These are phyloP conservation scores for Pelargonium myrrhifolium DNA, from an alignment of 441 rosid genomes.

Conservation along the genomic window DNA sequence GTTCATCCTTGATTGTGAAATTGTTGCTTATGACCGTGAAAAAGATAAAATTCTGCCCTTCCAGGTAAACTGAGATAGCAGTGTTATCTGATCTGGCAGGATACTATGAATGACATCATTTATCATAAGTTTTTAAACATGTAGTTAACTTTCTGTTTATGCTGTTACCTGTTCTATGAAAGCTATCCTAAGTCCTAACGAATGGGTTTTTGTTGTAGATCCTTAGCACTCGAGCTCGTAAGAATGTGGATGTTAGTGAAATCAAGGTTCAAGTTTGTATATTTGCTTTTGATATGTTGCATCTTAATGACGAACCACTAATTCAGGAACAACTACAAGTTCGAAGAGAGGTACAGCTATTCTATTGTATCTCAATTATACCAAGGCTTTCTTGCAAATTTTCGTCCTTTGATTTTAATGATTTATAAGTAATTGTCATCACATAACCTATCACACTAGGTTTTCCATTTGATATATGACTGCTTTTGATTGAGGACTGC, in stretches of 20 bases:
- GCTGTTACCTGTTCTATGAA: conserved; percentile 7
- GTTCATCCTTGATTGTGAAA: conserved; percentile 82
- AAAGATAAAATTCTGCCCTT: conserved; percentile 74
- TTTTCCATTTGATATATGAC: conserved; percentile 3
- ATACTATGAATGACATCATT: no score
- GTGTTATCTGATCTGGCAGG: not conserved
- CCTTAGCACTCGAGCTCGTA: conserved; percentile 73
- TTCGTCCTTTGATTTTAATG: conserved; percentile 1
- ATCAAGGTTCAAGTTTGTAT: conserved; percentile 87
- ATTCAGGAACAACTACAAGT: conserved; percentile 61
- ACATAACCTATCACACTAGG: not conserved
- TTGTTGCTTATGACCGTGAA: conserved; percentile 78
- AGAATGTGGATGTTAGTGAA: conserved; percentile 67
- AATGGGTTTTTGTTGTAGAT: conserved; percentile 31
- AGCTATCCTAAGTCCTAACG: conserved; percentile 5
- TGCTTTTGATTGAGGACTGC: not conserved
- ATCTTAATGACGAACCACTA: conserved; percentile 68
- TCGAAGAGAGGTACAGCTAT: conserved; percentile 63
- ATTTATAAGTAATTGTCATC: conserved; percentile 10
- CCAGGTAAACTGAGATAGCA: conserved; percentile 45
- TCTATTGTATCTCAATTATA: conserved; percentile 1
- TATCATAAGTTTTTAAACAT: not conserved
- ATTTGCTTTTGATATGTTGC: conserved; percentile 81
- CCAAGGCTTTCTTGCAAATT: not conserved
- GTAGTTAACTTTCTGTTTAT: not conserved